phyloP scores from a whole-genome alignment of 805 yeast genomes.

The Yarrowia sp. region DNA sequence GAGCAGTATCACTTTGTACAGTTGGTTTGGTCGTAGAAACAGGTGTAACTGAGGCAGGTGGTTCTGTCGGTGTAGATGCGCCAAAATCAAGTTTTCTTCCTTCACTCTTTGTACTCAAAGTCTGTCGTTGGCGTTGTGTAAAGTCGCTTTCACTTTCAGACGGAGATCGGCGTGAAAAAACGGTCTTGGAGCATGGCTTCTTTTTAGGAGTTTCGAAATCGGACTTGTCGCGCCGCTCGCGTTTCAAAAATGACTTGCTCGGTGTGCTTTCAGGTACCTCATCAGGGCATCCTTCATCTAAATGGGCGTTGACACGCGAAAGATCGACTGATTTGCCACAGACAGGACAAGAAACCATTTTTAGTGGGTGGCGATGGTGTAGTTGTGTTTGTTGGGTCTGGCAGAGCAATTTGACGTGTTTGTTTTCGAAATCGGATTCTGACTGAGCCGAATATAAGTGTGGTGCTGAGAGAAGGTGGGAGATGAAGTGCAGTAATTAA shows the following conservation, averaged over 20 bases:
- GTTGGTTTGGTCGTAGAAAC: background rate
- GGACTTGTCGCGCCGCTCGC: constrained; percentile 1
- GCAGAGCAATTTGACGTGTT: too few relatives aligned
- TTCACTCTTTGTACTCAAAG: background rate
- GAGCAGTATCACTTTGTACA: background rate
- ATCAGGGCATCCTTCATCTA: constrained; percentile 40
- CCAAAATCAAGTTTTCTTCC: background rate
- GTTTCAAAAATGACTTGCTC: constrained; percentile 10
- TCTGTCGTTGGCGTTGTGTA: background rate
- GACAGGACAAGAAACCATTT: constrained; percentile 35
- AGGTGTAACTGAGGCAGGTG: background rate
- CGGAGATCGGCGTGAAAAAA: constrained; percentile 23
- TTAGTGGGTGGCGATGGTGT: background rate
- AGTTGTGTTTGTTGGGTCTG: too few relatives aligned
- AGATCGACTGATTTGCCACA: constrained; percentile 36
- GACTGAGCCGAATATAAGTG: background rate
- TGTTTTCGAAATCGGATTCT: background rate
- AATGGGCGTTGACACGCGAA: constrained; percentile 38
- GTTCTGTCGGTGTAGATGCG: background rate
- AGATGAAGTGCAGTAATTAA: background rate
- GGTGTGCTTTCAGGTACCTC: constrained; percentile 7
- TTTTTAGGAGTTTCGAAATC: constrained; percentile 7
- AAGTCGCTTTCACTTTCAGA: constrained; percentile 15
- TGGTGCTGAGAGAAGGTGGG: background rate
- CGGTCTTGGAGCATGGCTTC: constrained; percentile 3